Percentiles rank a stretch among this genome's conserved stretches.
Evolutionary conservation across 148 eudicot species (phyloP).

Genomic region (Agrostemma githago): DNA sequence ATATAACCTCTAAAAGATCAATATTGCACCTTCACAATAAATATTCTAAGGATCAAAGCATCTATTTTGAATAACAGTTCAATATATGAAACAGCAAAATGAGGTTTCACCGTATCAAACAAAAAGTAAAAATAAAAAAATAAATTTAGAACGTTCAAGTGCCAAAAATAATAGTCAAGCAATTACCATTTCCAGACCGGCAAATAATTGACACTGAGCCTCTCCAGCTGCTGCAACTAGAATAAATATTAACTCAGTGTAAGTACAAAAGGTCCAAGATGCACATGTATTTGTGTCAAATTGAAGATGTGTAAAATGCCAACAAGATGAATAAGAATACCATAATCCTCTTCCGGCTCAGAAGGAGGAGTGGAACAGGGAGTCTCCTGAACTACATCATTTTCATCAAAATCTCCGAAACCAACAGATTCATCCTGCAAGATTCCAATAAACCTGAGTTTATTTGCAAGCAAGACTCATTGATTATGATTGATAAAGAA

Average conservation of each 20-base stretch:
- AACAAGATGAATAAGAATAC: slow-evolving; percentile 23
- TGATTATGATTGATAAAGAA: not conserved
- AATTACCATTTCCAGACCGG: slow-evolving; percentile 48
- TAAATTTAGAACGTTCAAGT: not conserved
- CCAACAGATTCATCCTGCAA: slow-evolving; percentile 50
- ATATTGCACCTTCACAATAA: not conserved
- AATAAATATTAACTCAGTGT: slow-evolving; percentile 14
- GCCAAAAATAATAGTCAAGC: not conserved
- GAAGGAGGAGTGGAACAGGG: slow-evolving; percentile 38
- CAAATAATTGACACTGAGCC: slow-evolving; percentile 25
- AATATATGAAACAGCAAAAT: not conserved
- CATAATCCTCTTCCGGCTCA: slow-evolving; percentile 31
- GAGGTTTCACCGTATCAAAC: not conserved
- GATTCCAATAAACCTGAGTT: slow-evolving; percentile 1
- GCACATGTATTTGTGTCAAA: not conserved
- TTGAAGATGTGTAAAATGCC: not conserved
- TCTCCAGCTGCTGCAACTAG: slow-evolving; percentile 30
- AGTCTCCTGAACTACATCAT: slow-evolving; percentile 38
- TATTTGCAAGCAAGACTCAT: not conserved
- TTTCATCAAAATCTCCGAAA: slow-evolving; percentile 33
- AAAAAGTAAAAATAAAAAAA: not conserved
- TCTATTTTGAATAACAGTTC: not conserved
- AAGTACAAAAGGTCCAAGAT: slow-evolving; percentile 14
- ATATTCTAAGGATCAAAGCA: not conserved
- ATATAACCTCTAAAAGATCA: not conserved